A percentile compares a stretch with the other conserved stretches of the same genome.
These are phyloP conservation scores for Pseudocercospora crystallina DNA, from an alignment of 2,329 filamentous ascomycete genomes.

Conservation along the genomic window DNA sequence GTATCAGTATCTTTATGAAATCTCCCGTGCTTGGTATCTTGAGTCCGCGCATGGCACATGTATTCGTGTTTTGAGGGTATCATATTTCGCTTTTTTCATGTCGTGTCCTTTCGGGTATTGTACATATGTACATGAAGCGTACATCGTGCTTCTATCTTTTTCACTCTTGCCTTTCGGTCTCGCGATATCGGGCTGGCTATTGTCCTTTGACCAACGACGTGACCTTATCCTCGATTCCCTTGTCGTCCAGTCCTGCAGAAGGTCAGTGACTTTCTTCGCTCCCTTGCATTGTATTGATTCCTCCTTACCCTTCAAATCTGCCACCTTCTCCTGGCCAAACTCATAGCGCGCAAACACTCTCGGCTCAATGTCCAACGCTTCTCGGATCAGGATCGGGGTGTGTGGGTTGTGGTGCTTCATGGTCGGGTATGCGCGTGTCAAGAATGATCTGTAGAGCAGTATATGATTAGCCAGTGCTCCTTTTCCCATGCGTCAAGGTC, in stretches of 20 bases:
- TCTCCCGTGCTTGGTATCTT: background rate
- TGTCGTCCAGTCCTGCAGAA: slow-evolving; percentile 61
- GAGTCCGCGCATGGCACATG: background rate
- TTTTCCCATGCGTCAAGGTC: background rate
- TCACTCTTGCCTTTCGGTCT: background rate
- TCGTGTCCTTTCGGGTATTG: slow-evolving; percentile 18
- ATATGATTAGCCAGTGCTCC: background rate
- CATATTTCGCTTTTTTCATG: slow-evolving; percentile 13
- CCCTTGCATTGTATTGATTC: background rate
- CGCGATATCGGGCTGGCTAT: slow-evolving; percentile 14
- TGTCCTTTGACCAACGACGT: slow-evolving; percentile 59
- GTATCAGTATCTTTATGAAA: background rate
- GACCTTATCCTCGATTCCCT: slow-evolving; percentile 69
- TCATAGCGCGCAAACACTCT: slow-evolving; percentile 90
- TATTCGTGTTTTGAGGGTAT: slow-evolving; percentile 9
- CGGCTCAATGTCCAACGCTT: slow-evolving; percentile 80
- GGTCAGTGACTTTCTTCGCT: background rate
- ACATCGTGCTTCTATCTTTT: background rate
- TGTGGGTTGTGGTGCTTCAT: slow-evolving; percentile 99
- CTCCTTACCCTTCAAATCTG: slow-evolving; percentile 58
- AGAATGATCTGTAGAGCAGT: slow-evolving; percentile 67
- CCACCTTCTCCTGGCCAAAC: slow-evolving; percentile 67
- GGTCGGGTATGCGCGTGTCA: slow-evolving; percentile 86
- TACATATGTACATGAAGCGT: slow-evolving; percentile 27
- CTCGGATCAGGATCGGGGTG: slow-evolving; percentile 90